These are phyloP conservation scores for Lasiosphaeria ovina DNA, from an alignment of 495 filamentous ascomycete species.

Conservation along the genomic window DNA sequence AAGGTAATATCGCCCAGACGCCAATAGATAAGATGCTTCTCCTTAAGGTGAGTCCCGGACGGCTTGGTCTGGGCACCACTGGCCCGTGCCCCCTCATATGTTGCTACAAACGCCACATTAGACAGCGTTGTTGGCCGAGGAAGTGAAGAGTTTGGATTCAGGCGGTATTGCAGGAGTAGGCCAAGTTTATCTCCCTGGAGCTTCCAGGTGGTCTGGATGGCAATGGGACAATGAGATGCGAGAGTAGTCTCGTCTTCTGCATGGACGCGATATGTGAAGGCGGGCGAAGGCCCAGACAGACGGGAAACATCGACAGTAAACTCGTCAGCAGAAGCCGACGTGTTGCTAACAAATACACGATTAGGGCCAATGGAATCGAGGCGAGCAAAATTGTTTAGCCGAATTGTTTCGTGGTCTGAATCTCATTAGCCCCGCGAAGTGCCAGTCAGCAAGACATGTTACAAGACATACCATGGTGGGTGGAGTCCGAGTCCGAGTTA, in stretches of 20 bases:
- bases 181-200: conserved; percentile 77
- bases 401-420: conserved; percentile 61
- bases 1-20: conserved; percentile 77
- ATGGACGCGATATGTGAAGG: conserved; percentile 95
- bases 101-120: conserved; percentile 79
- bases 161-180: conserved; percentile 76
- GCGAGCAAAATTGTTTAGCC: conserved; percentile 85
- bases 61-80: conserved; percentile 71
- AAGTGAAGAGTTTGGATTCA: conserved; percentile 69
- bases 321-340: conserved; percentile 63
- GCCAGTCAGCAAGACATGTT: background rate
- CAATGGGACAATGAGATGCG: conserved; percentile 61
- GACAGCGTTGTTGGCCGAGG: conserved; percentile 60
- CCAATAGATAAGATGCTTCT: conserved; percentile 87
- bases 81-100: conserved; percentile 66
- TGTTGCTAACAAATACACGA: conserved; percentile 76
- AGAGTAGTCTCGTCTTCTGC: conserved; percentile 65
- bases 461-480: conserved; percentile 23
- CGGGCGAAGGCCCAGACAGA: conserved; percentile 71
- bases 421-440: conserved; percentile 4
- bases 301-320: conserved; percentile 72
- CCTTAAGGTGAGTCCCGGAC: conserved; percentile 75
- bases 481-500: conserved; percentile 56
- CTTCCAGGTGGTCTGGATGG: conserved; percentile 80
- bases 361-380: conserved; percentile 96